Evolutionary conservation across 345 rosid genomes (phyloP).

Genomic region (Citropsis articulata): DNA sequence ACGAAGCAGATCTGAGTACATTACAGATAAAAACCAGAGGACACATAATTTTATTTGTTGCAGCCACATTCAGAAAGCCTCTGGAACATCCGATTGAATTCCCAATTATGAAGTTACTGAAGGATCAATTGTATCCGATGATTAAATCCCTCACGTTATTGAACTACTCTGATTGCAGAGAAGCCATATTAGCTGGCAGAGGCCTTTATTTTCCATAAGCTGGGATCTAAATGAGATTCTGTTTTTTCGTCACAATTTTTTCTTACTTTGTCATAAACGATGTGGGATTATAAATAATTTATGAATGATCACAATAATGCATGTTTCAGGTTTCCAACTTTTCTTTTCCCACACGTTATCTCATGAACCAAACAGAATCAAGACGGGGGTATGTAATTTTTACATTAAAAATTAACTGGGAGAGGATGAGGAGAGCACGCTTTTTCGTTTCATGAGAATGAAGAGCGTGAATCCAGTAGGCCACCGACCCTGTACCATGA

Average conservation of each 20-base stretch:
- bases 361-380: no score
- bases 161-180: constrained; percentile 13
- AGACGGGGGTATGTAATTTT: no score
- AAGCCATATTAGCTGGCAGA: constrained; percentile 12
- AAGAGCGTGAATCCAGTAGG: no score
- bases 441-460: no score
- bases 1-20: neutral
- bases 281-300: no score
- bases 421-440: no score
- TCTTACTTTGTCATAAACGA: constrained; percentile 29
- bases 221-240: neutral
- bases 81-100: neutral
- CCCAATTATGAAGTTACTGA: neutral
- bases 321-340: no score
- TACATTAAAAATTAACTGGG: no score
- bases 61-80: constrained; percentile 4
- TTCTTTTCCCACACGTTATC: no score
- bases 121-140: neutral
- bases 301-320: no score
- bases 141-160: constrained; percentile 1
- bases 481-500: no score
- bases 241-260: constrained; percentile 28
- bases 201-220: constrained; percentile 12
- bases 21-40: neutral
- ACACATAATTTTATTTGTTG: constrained; percentile 11